A percentile compares a stretch with the other conserved stretches of the same genome.
phyloP scores from a whole-genome alignment of 176 grass and related monocot species.

The Musa acuminata region DNA sequence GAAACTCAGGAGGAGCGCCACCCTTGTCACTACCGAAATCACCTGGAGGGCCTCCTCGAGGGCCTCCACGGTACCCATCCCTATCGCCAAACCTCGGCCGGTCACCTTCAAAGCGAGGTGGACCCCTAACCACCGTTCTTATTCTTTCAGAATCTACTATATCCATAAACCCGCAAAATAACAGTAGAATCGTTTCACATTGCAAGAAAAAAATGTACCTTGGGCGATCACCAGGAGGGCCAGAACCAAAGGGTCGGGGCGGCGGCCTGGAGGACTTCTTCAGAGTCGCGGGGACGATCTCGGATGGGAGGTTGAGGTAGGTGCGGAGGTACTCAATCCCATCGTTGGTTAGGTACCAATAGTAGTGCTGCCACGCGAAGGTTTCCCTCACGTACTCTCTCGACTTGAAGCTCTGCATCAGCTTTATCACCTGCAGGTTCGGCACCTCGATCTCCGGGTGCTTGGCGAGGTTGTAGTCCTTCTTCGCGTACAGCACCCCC shows the following conservation, averaged over 20 bases:
- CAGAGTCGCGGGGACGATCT: constrained; percentile 78
- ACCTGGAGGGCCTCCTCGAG: constrained; percentile 51
- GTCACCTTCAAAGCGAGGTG: constrained; percentile 59
- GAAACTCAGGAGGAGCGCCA: constrained; percentile 76
- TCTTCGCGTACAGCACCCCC: constrained; percentile 87
- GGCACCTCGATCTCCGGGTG: constrained; percentile 79
- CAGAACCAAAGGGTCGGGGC: constrained; percentile 58
- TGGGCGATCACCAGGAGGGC: constrained; percentile 74
- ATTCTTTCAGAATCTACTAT: neutral
- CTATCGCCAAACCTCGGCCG: constrained; percentile 87
- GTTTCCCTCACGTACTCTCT: constrained; percentile 93
- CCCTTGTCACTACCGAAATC: constrained; percentile 81
- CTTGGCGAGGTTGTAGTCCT: constrained; percentile 89
- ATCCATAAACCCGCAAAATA: too few species aligned
- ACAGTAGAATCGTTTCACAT: too few species aligned
- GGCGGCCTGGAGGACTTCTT: constrained; percentile 83
- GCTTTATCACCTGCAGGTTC: constrained; percentile 94
- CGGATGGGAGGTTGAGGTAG: constrained; percentile 84
- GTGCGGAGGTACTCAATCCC: constrained; percentile 80
- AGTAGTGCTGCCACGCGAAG: constrained; percentile 89
- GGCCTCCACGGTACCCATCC: constrained; percentile 76
- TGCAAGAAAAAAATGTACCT: constrained; percentile 26
- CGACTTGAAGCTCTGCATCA: constrained; percentile 99
- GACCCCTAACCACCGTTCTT: constrained; percentile 33
- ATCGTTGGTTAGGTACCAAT: constrained; percentile 97